Base-by-base conservation (phyloP, 2,329 filamentous ascomycete species). In the Microsporum canis region DNA sequence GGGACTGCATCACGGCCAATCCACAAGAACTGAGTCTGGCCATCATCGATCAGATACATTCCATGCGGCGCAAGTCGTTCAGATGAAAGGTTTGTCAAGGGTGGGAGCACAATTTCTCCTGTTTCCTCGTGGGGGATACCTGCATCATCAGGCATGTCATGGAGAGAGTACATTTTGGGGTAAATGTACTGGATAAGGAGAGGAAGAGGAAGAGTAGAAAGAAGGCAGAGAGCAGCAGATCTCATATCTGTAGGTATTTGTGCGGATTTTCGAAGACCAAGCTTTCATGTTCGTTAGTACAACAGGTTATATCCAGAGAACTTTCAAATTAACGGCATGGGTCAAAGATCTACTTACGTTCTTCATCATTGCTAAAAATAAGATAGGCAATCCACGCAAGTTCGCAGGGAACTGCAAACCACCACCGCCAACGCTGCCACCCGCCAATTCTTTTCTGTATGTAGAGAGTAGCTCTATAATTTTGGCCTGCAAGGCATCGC, bases 21-120 rank as follows among this genome's bases (percentile, higher is more conserved):
- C 94, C 94, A 99, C 56, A 99, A 77, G 81, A 99, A 99, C 73
- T 99, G 94, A 4, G 90, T 96, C 75, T 96, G 92, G 2, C 91
- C 91, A 70, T 99, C 94, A 69, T 99, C 94, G 68, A 99, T 94
- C 62, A 99, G 82, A 75, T 99, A 99, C 17, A 99, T 79, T 33
- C 94, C 94, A 71, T 95, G 96, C 0, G 91, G 84, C 2, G 90
- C 89, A 57, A 99, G 83, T 55, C 88, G 84, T 73, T 92, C 90
- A 0, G 91, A 96, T 2, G 90, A 91, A 62, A 97, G 81, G 73
- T 96, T 96, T 69, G 89, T 68, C 0, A 89, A 81, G 3, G 89
- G 89, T 29, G 94, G 94, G 60, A 99, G 84, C 57, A 89, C 82
- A 65, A 95, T 96, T 69, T 95, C 89, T 68, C 90, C 91, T 1